phyloP scores from a whole-genome alignment of 2,329 filamentous ascomycete genomes.

The Alternaria ethzedia region DNA sequence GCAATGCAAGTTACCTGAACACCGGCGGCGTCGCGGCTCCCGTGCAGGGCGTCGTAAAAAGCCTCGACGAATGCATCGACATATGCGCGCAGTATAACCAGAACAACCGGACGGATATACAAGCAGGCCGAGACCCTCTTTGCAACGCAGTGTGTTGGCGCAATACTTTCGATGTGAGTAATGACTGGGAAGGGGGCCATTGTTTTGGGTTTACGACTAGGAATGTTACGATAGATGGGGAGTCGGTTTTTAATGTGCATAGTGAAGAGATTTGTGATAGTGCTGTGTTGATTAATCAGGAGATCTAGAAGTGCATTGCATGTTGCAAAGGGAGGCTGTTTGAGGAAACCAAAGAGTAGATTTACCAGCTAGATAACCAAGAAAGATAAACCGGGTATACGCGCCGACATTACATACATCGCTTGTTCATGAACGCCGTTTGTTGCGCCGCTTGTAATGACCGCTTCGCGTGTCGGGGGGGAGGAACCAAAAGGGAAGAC shows the following conservation, averaged over 20 bases:
- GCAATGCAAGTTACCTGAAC: not conserved
- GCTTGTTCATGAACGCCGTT: constrained; percentile 8
- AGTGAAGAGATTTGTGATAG: not conserved
- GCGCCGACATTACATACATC: constrained; percentile 14
- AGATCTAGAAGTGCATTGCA: not conserved
- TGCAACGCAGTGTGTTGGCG: not conserved
- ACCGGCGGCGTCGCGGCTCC: not conserved
- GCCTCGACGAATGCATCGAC: not conserved
- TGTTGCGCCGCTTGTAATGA: constrained; percentile 1
- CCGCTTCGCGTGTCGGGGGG: not conserved
- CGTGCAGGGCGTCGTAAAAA: not conserved
- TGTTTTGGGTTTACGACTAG: not conserved
- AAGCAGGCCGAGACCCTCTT: not conserved
- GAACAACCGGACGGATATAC: not conserved
- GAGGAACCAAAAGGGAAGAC: not conserved
- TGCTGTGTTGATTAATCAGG: not conserved
- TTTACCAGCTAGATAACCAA: not conserved
- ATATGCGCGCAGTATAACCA: not conserved
- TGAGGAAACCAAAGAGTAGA: not conserved
- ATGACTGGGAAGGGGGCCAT: not conserved
- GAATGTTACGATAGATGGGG: not conserved
- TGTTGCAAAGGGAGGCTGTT: too few relatives aligned
- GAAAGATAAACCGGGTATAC: constrained; percentile 21
- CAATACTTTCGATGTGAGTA: not conserved
- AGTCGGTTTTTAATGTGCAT: not conserved